Evolutionary conservation across 2,329 filamentous ascomycete species (phyloP).

Genomic region (Metarhizium sp.): DNA sequence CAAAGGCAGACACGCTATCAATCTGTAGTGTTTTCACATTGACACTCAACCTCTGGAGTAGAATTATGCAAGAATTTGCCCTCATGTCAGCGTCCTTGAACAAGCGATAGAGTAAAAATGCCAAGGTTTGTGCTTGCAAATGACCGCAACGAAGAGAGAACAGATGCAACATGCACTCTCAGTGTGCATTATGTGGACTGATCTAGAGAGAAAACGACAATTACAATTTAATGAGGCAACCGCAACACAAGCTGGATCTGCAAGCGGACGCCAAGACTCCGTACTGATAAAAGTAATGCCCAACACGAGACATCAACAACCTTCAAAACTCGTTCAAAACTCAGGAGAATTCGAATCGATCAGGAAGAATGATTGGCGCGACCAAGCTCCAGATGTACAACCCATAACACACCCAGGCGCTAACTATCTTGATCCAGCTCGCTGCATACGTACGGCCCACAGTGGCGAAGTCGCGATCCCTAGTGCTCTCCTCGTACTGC

Average conservation of each 20-base stretch:
- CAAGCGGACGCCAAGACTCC: background rate
- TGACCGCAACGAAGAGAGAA: no score
- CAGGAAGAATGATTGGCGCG: slow-evolving; percentile 76
- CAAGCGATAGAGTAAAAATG: no score
- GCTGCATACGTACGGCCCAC: slow-evolving; percentile 95
- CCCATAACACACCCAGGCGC: slow-evolving; percentile 90
- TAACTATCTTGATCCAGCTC: slow-evolving; percentile 98
- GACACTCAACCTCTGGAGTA: no score
- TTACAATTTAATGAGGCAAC: no score
- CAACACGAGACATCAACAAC: background rate
- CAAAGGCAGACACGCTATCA: no score
- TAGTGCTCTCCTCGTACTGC: slow-evolving; percentile 57
- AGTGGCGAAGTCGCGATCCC: slow-evolving; percentile 69
- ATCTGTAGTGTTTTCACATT: no score
- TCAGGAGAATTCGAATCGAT: slow-evolving; percentile 61
- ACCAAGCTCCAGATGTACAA: slow-evolving; percentile 92
- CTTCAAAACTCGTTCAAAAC: background rate
- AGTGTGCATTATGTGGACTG: no score
- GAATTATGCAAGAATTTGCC: no score
- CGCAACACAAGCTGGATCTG: background rate
- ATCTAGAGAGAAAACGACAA: no score
- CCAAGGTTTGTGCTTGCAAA: no score
- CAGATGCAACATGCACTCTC: no score
- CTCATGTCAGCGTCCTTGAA: no score
- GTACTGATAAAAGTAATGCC: background rate